Evolutionary conservation across 768 basidiomycete species (phyloP), one percentile per base, ranked within the genome.

Genomic region (Russula compacta): DNA sequence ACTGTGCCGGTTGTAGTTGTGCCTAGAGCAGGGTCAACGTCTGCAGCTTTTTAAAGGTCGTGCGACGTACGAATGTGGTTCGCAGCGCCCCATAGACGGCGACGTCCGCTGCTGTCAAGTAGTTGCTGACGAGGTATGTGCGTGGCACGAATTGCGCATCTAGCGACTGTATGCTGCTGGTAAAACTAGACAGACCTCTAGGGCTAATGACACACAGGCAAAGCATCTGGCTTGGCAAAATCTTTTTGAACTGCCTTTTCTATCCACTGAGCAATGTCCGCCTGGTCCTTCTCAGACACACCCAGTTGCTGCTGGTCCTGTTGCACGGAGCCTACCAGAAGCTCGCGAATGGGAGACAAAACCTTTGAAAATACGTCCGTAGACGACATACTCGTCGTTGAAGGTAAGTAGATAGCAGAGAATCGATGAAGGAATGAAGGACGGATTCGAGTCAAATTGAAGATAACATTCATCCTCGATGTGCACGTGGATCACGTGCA

Each of bases 11-110:
- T 67, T 83, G 80, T 17, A 88, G 76, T 69, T 85, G 83, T 9
- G 87, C 82, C 87, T 95, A 71, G 21, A 51, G 57, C 32, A 24
- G 52, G 43, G 33, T 50, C 39, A 47, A 17, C 32, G n/a, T 52
- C 32, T 49, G 47, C 21, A 46, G 7, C 8, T 36, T 14, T 44
- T 50, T 5, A 40, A 32, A 32, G 40, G 7, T 32, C 54, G 32
- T 29, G 40, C 7, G 46, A 61, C 90, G 63, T 70, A 97, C 95
- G 63, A 95, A 70, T 52, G 80, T 76, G 7, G 92, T 85, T 71
- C 95, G 88, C 35, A 98, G 79, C n/a, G 86, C 83, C 29, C 87
- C 93, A 72, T 95, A 98, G 52, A 98, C 74, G 10, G 89, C 90
- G 58, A 93, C 82, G 72, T 99, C 97, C 48, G 95, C 95, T 3